Percentiles rank a stretch among this genome's conserved stretches.
Evolutionary conservation across 2,329 filamentous ascomycete genomes (phyloP).

Genomic region (Colletotrichum sp.): DNA sequence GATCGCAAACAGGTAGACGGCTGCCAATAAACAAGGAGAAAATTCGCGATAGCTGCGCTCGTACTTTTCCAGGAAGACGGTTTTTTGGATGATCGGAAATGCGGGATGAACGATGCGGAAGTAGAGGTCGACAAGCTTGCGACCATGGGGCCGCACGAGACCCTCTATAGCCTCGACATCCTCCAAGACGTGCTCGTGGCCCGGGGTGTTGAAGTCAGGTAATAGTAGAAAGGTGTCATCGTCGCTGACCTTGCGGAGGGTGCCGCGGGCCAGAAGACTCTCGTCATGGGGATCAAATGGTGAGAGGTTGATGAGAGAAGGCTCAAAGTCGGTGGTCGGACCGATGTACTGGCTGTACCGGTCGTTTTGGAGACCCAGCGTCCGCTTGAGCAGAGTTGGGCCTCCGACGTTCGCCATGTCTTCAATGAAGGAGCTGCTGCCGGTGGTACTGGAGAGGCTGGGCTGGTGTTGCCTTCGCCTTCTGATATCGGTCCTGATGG

Average conservation of each 20-base stretch:
- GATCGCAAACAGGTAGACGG: constrained; percentile 83
- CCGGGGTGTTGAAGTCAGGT: constrained; percentile 74
- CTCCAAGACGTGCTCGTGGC: constrained; percentile 72
- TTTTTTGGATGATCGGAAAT: constrained; percentile 84
- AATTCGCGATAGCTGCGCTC: constrained; percentile 75
- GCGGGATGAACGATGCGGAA: constrained; percentile 81
- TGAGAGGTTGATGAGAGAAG: constrained; percentile 81
- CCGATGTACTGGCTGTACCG: constrained; percentile 86
- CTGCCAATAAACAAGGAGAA: constrained; percentile 77
- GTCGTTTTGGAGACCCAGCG: constrained; percentile 77
- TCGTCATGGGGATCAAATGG: constrained; percentile 83
- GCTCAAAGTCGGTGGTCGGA: constrained; percentile 82
- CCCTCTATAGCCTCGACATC: constrained; percentile 77
- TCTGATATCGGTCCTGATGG: constrained; percentile 59
- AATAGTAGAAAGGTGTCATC: constrained; percentile 82
- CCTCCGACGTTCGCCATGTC: constrained; percentile 75
- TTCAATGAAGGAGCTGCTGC: constrained; percentile 68
- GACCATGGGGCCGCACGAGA: constrained; percentile 78
- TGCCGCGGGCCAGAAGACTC: constrained; percentile 72
- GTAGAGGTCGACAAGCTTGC: constrained; percentile 78
- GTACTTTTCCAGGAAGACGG: constrained; percentile 81
- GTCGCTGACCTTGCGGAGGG: constrained; percentile 77
- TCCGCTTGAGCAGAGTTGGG: constrained; percentile 69
- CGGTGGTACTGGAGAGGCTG: constrained; percentile 66
- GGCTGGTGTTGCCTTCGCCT: constrained; percentile 59